Evolutionary conservation across 441 rosid genomes (phyloP).

Genomic region (Eruca vesicaria): DNA sequence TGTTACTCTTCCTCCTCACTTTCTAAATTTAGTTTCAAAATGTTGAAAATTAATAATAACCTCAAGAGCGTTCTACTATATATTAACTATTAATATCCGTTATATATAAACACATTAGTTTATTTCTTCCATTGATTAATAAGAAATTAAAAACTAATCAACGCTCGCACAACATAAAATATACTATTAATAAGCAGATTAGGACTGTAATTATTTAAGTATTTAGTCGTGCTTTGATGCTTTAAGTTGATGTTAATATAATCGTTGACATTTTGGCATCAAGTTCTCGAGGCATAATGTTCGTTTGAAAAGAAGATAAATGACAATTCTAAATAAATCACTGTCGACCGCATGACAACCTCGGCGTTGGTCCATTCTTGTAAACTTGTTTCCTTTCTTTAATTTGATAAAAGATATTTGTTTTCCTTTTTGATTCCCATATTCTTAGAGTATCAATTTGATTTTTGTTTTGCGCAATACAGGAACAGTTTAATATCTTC

Average conservation of each 20-base stretch:
- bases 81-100: no score
- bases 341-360: constrained; percentile 31
- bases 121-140: not conserved
- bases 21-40: no score
- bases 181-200: not conserved
- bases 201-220: constrained; percentile 12
- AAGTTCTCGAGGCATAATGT: constrained; percentile 29
- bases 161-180: not conserved
- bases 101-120: no score
- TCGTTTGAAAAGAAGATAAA: constrained; percentile 23
- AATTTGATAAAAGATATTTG: no score
- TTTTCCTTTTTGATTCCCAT: not conserved
- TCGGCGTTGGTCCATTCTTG: constrained; percentile 8
- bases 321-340: constrained; percentile 1
- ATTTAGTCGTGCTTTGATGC: constrained; percentile 28
- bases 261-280: no score
- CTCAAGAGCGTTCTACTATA: no score
- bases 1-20: no score
- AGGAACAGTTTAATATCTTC: not conserved
- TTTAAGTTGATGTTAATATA: constrained; percentile 22
- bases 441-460: not conserved
- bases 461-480: not conserved
- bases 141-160: constrained; percentile 11
- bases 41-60: no score
- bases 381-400: not conserved